phyloP scores from a whole-genome alignment of 164 flowering plant species.

The Akebia trifoliata region DNA sequence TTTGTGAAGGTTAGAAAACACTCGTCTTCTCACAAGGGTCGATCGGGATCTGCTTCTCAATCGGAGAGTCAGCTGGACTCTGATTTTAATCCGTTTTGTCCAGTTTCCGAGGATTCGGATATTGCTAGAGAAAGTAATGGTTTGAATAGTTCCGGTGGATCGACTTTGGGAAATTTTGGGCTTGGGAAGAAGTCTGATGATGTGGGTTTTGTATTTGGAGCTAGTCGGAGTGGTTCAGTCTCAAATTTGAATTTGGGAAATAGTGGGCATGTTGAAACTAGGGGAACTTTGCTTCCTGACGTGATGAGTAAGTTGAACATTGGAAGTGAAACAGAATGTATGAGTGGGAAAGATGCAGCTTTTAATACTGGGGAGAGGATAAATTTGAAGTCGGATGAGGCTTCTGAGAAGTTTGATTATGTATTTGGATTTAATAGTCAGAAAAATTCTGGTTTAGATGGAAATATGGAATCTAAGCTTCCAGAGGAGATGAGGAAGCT shows the following conservation, averaged over 20 bases:
- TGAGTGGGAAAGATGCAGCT: conserved; percentile 11
- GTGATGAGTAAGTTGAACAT: conserved; percentile 37
- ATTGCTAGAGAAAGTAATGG: not conserved
- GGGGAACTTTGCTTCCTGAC: conserved; percentile 17
- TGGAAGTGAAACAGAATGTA: conserved; percentile 12
- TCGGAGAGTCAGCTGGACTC: not conserved
- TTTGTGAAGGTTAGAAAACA: conserved; percentile 24
- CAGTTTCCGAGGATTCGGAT: conserved; percentile 1
- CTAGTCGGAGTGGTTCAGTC: conserved; percentile 13
- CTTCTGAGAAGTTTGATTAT: conserved; percentile 8
- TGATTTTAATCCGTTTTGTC: conserved; percentile 10
- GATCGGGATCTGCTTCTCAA: not conserved
- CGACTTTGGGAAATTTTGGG: conserved; percentile 1
- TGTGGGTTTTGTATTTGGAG: conserved; percentile 26
- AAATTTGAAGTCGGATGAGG: conserved; percentile 2
- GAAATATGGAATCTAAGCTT: conserved; percentile 14
- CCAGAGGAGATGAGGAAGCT: conserved; percentile 35
- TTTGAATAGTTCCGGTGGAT: conserved; percentile 12
- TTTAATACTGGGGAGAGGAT: not conserved
- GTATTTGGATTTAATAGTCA: conserved; percentile 19
- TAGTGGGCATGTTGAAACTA: conserved; percentile 6
- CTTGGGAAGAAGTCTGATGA: conserved; percentile 9
- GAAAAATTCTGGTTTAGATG: conserved; percentile 14
- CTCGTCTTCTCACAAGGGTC: conserved; percentile 4
- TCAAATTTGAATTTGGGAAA: conserved; percentile 7